Evolutionary conservation across 352 stramenopile species (phyloP).

Genomic region (Thalassiosira livingstoniorum): DNA sequence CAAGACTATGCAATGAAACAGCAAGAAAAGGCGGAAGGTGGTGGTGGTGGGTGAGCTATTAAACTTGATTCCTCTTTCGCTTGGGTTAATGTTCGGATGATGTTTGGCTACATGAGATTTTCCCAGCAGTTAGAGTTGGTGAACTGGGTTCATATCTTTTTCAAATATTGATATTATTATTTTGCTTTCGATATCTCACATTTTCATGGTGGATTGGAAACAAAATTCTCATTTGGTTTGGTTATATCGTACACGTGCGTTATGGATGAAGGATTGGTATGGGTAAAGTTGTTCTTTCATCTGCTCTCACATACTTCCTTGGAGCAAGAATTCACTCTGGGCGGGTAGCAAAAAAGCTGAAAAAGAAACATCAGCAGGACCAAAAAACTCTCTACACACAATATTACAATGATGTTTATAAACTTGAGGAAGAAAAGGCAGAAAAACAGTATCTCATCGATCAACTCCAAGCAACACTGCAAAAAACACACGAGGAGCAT

Average conservation of each 20-base stretch:
- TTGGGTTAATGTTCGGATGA: too few species aligned
- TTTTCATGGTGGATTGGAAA: too few species aligned
- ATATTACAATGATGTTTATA: constrained; percentile 87
- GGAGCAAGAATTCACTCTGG: constrained; percentile 76
- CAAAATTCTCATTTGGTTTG: too few species aligned
- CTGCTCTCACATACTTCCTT: constrained; percentile 61
- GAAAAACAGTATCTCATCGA: constrained; percentile 67
- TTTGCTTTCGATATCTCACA: too few species aligned
- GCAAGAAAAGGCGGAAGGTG: constrained; percentile 60
- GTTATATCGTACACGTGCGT: too few species aligned
- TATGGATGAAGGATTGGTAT: constrained; percentile 45
- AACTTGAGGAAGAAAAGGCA: constrained; percentile 81
- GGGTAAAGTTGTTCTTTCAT: constrained; percentile 48
- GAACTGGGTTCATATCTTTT: too few species aligned
- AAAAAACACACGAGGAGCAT: constrained; percentile 66
- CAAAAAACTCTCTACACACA: constrained; percentile 86
- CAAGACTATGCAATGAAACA: constrained; percentile 81
- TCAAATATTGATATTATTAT: too few species aligned
- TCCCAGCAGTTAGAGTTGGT: too few species aligned
- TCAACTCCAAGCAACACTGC: constrained; percentile 40
- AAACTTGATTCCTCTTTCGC: too few species aligned
- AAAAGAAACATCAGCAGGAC: constrained; percentile 82
- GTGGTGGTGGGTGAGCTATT: constrained; percentile 58
- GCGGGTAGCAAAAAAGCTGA: constrained; percentile 78
- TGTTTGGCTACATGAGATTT: too few species aligned